Base-by-base conservation (phyloP, 306 rosid species). In the Comarum palustre region DNA sequence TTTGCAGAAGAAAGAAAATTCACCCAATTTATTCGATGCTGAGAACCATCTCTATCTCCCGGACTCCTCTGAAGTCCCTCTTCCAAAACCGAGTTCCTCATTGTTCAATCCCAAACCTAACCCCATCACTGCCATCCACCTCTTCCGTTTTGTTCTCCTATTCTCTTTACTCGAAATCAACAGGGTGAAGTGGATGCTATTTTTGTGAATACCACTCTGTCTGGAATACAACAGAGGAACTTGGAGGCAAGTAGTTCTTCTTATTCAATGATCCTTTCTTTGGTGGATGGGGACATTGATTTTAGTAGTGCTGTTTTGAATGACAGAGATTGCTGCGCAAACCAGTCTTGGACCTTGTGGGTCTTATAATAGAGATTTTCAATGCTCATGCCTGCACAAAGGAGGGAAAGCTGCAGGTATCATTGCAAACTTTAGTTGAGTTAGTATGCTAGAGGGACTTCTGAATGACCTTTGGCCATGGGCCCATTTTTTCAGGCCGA, bases 321-420 rank as follows among this genome's bases (percentile, higher is more conserved):
- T 84, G 66, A 71, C 86, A 94, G 96, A 63, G 87, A 58, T 80
- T 84, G 51, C 88, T 88, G 96, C 78, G 76, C 2, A 88, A 81
- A 75, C 97, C 97, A 31, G 99, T 94, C 13, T 66, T 94, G 72
- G 99, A 94, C 64, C 97, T 96, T 20, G 86, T 91, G 48, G 93
- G 96, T 29, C 97, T 94, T 77, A 94, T 94, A 72, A 94, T 91
- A 43, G 99, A 91, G 93, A 94, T 94, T 72, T 94, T 94, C 81
- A 91, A 90, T 84, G 96, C 91, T 61, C 99, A 90, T 84, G 96
- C 97, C 59, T 84, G 55, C 75, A 88, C 97, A 16, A 94, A 87
- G 79, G 97, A 94, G 84, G 97, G 88, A 4, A 91, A 86, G 78
- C 79, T 94, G 12, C 97, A 94, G 96, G 99, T 94, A 47, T 65